Evolutionary conservation across 768 basidiomycete species (phyloP).

Genomic region (Termitomyces sp.): DNA sequence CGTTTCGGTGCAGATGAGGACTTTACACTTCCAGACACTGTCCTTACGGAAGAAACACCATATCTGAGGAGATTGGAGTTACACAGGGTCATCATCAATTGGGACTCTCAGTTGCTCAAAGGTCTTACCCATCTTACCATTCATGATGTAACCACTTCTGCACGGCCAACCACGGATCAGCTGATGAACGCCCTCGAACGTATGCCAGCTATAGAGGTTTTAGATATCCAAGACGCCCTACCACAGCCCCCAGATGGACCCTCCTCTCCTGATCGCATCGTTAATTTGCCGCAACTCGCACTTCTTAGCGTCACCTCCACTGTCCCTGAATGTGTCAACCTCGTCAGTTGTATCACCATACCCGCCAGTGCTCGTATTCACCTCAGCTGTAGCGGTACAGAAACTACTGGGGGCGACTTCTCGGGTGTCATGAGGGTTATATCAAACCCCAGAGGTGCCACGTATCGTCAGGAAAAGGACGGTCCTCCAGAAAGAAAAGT

Average conservation of each 20-base stretch:
- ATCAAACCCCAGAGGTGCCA: conserved; percentile 8
- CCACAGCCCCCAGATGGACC: conserved; percentile 22
- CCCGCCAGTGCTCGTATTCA: conserved; percentile 16
- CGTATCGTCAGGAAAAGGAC: conserved; percentile 8
- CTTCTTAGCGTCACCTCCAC: conserved; percentile 19
- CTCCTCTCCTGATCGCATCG: conserved; percentile 11
- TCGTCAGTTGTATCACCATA: conserved; percentile 23
- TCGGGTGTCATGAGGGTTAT: conserved; percentile 18
- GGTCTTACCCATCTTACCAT: conserved; percentile 37
- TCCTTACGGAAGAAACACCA: conserved; percentile 31
- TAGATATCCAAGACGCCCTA: conserved; percentile 34
- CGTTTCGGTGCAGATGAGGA: conserved; percentile 17
- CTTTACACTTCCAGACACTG: conserved; percentile 22
- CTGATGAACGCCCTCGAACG: conserved; percentile 30
- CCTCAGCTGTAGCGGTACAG: conserved; percentile 19
- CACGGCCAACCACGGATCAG: conserved; percentile 28
- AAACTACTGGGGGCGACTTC: conserved; percentile 18
- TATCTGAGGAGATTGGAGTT: conserved; percentile 35
- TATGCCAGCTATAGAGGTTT: conserved; percentile 30
- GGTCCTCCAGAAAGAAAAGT: conserved; percentile 7
- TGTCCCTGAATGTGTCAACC: conserved; percentile 22
- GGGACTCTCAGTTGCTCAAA: conserved; percentile 32
- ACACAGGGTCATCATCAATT: conserved; percentile 28
- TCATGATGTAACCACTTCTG: conserved; percentile 20
- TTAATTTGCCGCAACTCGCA: conserved; percentile 22